Evolutionary conservation across 2,329 filamentous ascomycete species (phyloP).

Genomic region (Fusarium pilosicola): DNA sequence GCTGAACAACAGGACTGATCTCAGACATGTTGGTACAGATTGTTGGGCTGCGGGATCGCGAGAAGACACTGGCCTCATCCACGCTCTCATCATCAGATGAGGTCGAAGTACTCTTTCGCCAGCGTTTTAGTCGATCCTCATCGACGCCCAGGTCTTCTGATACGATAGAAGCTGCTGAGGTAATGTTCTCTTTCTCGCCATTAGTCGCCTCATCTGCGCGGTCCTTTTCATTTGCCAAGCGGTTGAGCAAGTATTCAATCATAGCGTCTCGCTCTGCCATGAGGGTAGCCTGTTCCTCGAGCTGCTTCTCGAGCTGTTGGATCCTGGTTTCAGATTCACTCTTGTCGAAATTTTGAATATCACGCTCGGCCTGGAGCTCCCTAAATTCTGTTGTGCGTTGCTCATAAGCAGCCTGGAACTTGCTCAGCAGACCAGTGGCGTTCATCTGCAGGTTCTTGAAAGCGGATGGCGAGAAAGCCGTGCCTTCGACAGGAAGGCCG

Average conservation of each 20-base stretch:
- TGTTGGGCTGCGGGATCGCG: slow-evolving; percentile 67
- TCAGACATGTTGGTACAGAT: slow-evolving; percentile 53
- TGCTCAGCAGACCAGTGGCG: slow-evolving; percentile 63
- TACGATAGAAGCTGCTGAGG: slow-evolving; percentile 55
- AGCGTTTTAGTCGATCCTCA: slow-evolving; percentile 57
- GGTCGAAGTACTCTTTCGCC: slow-evolving; percentile 57
- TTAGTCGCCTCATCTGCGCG: slow-evolving; percentile 52
- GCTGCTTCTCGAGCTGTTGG: slow-evolving; percentile 65
- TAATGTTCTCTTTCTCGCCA: slow-evolving; percentile 41
- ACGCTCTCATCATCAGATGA: slow-evolving; percentile 62
- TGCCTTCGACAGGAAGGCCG: slow-evolving; percentile 53
- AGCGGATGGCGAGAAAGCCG: slow-evolving; percentile 66
- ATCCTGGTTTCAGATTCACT: slow-evolving; percentile 65
- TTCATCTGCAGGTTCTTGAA: slow-evolving; percentile 71
- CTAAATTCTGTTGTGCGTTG: slow-evolving; percentile 60
- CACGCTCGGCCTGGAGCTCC: slow-evolving; percentile 64
- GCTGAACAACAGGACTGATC: slow-evolving; percentile 35
- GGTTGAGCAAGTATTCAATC: slow-evolving; percentile 61
- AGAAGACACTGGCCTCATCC: slow-evolving; percentile 68
- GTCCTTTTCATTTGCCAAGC: slow-evolving; percentile 62
- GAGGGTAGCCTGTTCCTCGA: slow-evolving; percentile 67
- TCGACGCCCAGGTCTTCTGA: slow-evolving; percentile 66
- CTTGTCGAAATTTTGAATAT: slow-evolving; percentile 63
- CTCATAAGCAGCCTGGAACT: slow-evolving; percentile 69
- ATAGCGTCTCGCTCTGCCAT: slow-evolving; percentile 63